A percentile compares a stretch with the other conserved stretches of the same genome.
Evolutionary conservation across 257 asterid genomes (phyloP).

Genomic region (Prunella vulgaris): DNA sequence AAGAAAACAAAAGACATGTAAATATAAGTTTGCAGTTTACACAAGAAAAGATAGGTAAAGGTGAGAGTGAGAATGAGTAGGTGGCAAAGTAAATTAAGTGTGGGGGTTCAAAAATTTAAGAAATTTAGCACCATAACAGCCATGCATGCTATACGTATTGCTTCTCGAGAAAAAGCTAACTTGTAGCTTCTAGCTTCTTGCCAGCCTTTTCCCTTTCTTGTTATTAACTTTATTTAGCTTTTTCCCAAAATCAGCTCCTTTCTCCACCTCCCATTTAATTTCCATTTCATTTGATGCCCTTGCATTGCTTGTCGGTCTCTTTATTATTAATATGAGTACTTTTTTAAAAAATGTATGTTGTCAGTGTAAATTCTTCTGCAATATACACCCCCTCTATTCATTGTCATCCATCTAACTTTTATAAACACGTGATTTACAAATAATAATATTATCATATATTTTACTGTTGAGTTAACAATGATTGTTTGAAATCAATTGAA

Average conservation of each 20-base stretch:
- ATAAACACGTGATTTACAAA: background rate
- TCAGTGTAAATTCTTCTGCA: background rate
- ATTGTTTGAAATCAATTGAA: too few relatives aligned
- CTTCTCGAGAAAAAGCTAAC: background rate
- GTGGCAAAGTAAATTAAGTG: background rate
- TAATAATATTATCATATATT: too few relatives aligned
- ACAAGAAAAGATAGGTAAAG: background rate
- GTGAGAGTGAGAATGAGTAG: background rate
- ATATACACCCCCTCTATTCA: too few relatives aligned
- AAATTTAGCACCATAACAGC: background rate
- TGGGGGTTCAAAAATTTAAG: background rate
- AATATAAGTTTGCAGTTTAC: background rate
- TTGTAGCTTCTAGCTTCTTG: constrained; percentile 1
- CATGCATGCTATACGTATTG: constrained; percentile 18
- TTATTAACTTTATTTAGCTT: background rate
- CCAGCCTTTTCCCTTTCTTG: constrained; percentile 4
- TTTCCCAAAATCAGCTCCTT: background rate
- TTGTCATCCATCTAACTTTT: too few relatives aligned
- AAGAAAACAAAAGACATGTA: too few relatives aligned
- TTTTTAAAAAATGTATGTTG: too few relatives aligned
- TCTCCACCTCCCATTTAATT: constrained; percentile 8
- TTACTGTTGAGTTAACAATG: too few relatives aligned
- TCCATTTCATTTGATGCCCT: constrained; percentile 16
- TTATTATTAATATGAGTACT: too few relatives aligned
- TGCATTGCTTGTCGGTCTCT: background rate